Conservation (phyloP, 495 filamentous ascomycete species). For the Penicillium coprophilum region DNA sequence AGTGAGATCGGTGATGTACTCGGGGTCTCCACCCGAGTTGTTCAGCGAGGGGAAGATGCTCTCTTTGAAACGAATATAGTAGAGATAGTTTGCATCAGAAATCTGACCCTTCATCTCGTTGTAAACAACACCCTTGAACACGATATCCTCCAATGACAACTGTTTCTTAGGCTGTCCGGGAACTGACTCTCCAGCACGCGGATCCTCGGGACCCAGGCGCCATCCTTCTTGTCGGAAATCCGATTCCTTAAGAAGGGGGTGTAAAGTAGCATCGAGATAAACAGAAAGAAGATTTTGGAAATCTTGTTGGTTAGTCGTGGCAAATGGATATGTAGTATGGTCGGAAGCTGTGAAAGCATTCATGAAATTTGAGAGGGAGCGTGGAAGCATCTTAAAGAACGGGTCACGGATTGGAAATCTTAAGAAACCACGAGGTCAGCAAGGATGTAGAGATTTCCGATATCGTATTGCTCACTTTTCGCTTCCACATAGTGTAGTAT, state of each 20-base stretch:
- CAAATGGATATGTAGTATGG: conserved; percentile 97
- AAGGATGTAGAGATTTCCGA: neutral
- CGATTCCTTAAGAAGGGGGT: conserved; percentile 81
- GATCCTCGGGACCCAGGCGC: conserved; percentile 91
- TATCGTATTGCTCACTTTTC: conserved; percentile 63
- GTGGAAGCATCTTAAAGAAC: conserved; percentile 99
- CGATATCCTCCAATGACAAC: conserved; percentile 51
- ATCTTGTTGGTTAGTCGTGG: conserved; percentile 94
- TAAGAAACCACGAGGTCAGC: conserved; percentile 6
- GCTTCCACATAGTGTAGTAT: conserved; percentile 95
- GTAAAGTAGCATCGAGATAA: conserved; percentile 90
- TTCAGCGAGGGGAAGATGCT: conserved; percentile 90
- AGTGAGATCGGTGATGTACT: conserved; percentile 92
- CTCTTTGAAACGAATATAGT: conserved; percentile 90
- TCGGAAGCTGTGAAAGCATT: conserved; percentile 96
- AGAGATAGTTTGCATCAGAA: conserved; percentile 94
- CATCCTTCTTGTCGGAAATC: conserved; percentile 97
- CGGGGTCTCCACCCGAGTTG: conserved; percentile 93
- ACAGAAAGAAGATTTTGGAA: conserved; percentile 95
- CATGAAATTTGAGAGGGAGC: conserved; percentile 98
- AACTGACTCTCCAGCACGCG: conserved; percentile 50
- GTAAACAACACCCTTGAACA: conserved; percentile 98
- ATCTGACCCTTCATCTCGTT: conserved; percentile 99
- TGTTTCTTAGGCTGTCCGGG: conserved; percentile 38
- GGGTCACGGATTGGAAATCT: conserved; percentile 96